Base-by-base conservation (phyloP, 2,329 filamentous ascomycete species). In the Myriosclerotinia duriaeana region DNA sequence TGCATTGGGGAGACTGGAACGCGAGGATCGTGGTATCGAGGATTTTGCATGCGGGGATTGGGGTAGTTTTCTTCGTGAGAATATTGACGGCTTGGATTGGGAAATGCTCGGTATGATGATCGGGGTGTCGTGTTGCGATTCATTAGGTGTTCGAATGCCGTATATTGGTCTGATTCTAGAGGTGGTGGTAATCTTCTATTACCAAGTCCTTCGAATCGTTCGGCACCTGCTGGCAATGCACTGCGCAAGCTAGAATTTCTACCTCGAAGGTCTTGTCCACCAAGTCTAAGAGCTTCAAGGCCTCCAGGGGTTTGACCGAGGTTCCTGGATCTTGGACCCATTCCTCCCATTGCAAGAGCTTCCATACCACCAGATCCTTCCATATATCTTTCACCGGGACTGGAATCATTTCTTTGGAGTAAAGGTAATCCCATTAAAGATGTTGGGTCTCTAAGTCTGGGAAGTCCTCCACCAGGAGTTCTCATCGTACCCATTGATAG, bases 281-380 rank as follows among this genome's bases (percentile, higher is more conserved):
- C 44, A 6, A 61, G n/a, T 26, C 44, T 38, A 34, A 61, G 58
- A 26, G 58, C 58, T 17, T 61, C 58, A 20, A 40, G 58, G 20
- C 58, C 58, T 5, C 58, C 44, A 3, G 44, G 44, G n/a, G 7
- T 61, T 61, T 50, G 58, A 17, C 30, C 38, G 30, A 44, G 46
- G 14, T n/a, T 58, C 26, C 30, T 44, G 2, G 61, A 46, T 38
- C 63, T 40, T 50, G 22, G 34, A n/a, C 40, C 7, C 34, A 50
- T 40, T 34, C 60, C 60, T 30, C 36, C 60, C 12, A 53, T 54
- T 17, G 22, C 36, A 42, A 63, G 50, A 11, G 46, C 60, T 50
- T 61, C 60, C 4, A 63, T 26, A 42, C 46, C 46, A 42, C 50
- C 48, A 7, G 38, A 22, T n/a, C 50, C 60, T 42, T 54, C 60